Percentiles rank a stretch among this genome's conserved stretches.
Evolutionary conservation across 345 rosid genomes (phyloP).

Genomic region (Rhodomyrtus tomentosa): DNA sequence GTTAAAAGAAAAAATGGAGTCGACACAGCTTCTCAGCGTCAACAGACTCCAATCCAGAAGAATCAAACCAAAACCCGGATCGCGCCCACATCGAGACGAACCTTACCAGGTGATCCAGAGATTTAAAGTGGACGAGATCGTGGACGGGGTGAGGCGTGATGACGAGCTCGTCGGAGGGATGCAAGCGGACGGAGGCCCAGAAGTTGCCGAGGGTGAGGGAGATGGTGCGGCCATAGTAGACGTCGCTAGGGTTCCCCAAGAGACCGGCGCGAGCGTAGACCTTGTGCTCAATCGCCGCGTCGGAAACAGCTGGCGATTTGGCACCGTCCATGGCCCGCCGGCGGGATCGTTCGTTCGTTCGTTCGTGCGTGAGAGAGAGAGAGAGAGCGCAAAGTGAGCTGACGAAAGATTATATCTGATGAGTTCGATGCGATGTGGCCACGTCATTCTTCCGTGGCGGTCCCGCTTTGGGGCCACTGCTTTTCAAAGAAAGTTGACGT

Average conservation of each 20-base stretch:
- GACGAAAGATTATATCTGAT: too few species aligned
- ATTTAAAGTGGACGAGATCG: conserved; percentile 66
- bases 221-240: conserved; percentile 59
- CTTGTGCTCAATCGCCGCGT: conserved; percentile 34
- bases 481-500: not conserved
- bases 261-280: conserved; percentile 56
- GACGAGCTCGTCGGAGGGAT: conserved; percentile 50
- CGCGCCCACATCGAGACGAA: not conserved
- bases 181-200: conserved; percentile 61
- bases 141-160: conserved; percentile 74
- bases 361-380: not conserved
- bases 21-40: not conserved
- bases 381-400: not conserved
- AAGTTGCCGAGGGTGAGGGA: conserved; percentile 56
- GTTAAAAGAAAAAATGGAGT: not conserved
- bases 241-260: conserved; percentile 76
- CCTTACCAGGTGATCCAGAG: conserved; percentile 48
- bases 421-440: too few species aligned
- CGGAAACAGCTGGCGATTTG: not conserved
- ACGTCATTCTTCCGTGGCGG: too few species aligned
- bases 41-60: not conserved
- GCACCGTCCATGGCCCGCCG: not conserved
- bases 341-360: too few species aligned
- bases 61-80: not conserved
- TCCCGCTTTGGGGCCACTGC: too few species aligned